Evolutionary conservation across 192 early-diverging fungal species (phyloP), one percentile per base, ranked within the genome.

Genomic region (Backusella macrospora): DNA sequence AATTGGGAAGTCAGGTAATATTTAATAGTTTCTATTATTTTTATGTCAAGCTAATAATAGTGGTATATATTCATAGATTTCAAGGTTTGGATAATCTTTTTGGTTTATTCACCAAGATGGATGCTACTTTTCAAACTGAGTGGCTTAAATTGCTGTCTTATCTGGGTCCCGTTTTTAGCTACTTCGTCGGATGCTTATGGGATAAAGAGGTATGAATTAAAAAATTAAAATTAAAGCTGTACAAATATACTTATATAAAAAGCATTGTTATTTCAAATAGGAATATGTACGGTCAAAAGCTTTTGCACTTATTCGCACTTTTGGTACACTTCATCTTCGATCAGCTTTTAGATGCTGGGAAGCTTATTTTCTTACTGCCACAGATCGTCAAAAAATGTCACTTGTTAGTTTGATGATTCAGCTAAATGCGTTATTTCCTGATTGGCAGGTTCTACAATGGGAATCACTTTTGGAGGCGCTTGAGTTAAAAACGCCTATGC

Each of bases 281-380:
- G 87, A 87, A 73, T 75, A 80, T 68, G 86, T 86, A 3, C 78
- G 87, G 37, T 79, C 82, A 14, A 89, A 89, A 72, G 84, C 87
- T 9, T 80, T 72, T 38, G 75, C 85, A 1, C 77, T 83, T 38
- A 65, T 89, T 6, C 77, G 82, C 37, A 71, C 86, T 7, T 74
- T 89, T 40, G 82, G 84, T 55, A 80, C 83, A 1, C 70, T 81
- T 1, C 84, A 87, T 74, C 43, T 87, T 6, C 55, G 75, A 39
- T 81, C 85, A 39, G 85, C 86, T 0, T 79, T 89, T 44, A 83
- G 86, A 62, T 84, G 86, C 10, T 89, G 88, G 88, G 86, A 89
- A 65, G 80, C 80, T 14, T 80, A 86, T 71, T 89, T 89, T 68
- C 49, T 83, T 29, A 63, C 65, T 3, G 81, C 84, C 3, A 62